These are phyloP conservation scores for Trypanosoma vivax DNA, from an alignment of 208 protist genomes.

Conservation along the genomic window DNA sequence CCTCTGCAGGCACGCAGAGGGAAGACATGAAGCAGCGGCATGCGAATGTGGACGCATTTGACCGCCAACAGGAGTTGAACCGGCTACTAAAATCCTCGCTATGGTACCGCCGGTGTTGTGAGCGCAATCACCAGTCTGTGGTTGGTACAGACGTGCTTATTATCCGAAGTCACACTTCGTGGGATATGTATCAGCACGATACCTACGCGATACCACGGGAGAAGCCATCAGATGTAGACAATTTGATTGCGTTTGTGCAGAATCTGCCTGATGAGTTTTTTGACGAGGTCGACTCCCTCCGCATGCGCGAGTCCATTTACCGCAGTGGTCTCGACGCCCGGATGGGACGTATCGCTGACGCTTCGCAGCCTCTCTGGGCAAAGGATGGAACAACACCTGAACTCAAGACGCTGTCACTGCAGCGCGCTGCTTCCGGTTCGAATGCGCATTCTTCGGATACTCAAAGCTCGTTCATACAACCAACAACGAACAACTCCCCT, in stretches of 20 bases:
- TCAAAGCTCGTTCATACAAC: too few species aligned
- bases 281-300: conserved; percentile 38
- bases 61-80: neutral
- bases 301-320: conserved; percentile 53
- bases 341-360: too few species aligned
- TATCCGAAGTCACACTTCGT: conserved; percentile 39
- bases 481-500: too few species aligned
- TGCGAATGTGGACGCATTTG: conserved; percentile 6
- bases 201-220: conserved; percentile 22
- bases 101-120: conserved; percentile 33
- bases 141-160: conserved; percentile 30
- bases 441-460: too few species aligned
- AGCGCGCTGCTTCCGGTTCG: too few species aligned
- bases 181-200: conserved; percentile 49
- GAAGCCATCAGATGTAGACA: conserved; percentile 39
- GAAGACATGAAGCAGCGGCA: neutral
- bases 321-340: too few species aligned
- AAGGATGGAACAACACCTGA: neutral
- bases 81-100: conserved; percentile 34
- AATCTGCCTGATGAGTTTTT: conserved; percentile 62
- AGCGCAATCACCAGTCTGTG: conserved; percentile 22
- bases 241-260: conserved; percentile 50
- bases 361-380: neutral
- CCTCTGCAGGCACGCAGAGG: too few species aligned
- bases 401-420: neutral